A percentile compares a stretch with the other conserved stretches of the same genome.
phyloP scores from a whole-genome alignment of 2,329 filamentous ascomycete genomes.

The Aureobasidium sp. region DNA sequence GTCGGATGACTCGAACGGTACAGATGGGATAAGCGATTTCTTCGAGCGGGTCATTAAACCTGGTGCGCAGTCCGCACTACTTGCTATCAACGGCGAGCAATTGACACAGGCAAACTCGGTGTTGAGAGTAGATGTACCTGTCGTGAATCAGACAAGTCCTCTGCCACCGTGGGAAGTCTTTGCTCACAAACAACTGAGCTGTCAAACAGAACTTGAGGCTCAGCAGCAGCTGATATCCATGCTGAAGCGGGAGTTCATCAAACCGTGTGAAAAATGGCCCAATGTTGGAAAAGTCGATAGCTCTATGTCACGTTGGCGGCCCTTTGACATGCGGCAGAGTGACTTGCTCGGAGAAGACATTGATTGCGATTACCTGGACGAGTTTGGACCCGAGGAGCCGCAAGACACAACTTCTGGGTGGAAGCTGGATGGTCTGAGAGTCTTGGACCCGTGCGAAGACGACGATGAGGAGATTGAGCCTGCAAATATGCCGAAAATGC shows the following conservation, averaged over 20 bases:
- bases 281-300: conserved; percentile 31
- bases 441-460: conserved; percentile 31
- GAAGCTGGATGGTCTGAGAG: conserved; percentile 40
- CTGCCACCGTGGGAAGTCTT: conserved; percentile 40
- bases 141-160: conserved; percentile 35
- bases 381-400: conserved; percentile 27
- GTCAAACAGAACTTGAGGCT: conserved; percentile 22
- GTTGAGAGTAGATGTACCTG: conserved; percentile 40
- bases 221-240: conserved; percentile 26
- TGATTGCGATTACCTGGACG: conserved; percentile 31
- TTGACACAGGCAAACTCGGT: conserved; percentile 39
- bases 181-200: conserved; percentile 10
- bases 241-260: conserved; percentile 27
- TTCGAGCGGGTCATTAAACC: conserved; percentile 21
- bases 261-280: conserved; percentile 30
- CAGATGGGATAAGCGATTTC: not conserved
- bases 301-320: conserved; percentile 35
- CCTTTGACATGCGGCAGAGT: conserved; percentile 35
- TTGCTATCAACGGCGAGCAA: conserved; percentile 34
- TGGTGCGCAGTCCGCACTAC: conserved; percentile 28
- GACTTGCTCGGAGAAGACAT: conserved; percentile 33
- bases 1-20: not conserved
- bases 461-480: conserved; percentile 29
- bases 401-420: conserved; percentile 36
- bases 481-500: too few species aligned